These are phyloP conservation scores for Podaxis rugospora DNA, from an alignment of 768 basidiomycete species.

Conservation along the genomic window DNA sequence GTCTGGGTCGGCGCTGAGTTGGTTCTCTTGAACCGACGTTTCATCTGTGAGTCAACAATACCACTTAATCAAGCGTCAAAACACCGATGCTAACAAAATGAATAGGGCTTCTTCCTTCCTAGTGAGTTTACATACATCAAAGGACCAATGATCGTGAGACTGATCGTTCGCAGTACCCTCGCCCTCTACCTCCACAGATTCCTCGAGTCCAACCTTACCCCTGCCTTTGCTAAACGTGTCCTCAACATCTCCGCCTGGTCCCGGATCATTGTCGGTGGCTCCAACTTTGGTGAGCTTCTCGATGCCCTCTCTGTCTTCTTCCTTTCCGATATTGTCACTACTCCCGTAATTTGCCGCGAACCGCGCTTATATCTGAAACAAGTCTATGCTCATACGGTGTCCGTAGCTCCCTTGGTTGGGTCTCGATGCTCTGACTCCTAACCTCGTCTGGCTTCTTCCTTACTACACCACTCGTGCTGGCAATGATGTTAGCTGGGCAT, in stretches of 20 bases:
- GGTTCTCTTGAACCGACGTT: constrained; percentile 22
- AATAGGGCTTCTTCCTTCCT: constrained; percentile 24
- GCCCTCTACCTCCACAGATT: constrained; percentile 28
- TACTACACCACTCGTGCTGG: constrained; percentile 18
- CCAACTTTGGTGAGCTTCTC: constrained; percentile 30
- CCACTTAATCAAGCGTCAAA: background rate
- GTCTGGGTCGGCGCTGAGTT: constrained; percentile 25
- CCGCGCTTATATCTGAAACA: background rate
- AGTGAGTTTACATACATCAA: constrained; percentile 15
- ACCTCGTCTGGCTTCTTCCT: constrained; percentile 28
- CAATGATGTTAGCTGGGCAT: constrained; percentile 25
- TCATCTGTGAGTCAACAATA: constrained; percentile 21
- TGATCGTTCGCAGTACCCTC: constrained; percentile 16
- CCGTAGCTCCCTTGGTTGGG: constrained; percentile 25
- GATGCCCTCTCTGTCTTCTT: constrained; percentile 25
- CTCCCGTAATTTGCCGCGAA: constrained; percentile 13
- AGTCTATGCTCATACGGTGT: background rate
- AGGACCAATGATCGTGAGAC: background rate
- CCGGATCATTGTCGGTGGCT: constrained; percentile 30
- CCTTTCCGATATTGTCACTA: constrained; percentile 25
- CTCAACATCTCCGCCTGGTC: constrained; percentile 26
- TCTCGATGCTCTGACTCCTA: constrained; percentile 24
- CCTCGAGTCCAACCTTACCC: constrained; percentile 23
- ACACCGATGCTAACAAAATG: background rate
- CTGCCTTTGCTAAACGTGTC: constrained; percentile 26